Percentiles rank a stretch among this genome's conserved stretches.
Evolutionary conservation across 192 early-diverging fungal species (phyloP).

Genomic region (Backusella morwellensis): DNA sequence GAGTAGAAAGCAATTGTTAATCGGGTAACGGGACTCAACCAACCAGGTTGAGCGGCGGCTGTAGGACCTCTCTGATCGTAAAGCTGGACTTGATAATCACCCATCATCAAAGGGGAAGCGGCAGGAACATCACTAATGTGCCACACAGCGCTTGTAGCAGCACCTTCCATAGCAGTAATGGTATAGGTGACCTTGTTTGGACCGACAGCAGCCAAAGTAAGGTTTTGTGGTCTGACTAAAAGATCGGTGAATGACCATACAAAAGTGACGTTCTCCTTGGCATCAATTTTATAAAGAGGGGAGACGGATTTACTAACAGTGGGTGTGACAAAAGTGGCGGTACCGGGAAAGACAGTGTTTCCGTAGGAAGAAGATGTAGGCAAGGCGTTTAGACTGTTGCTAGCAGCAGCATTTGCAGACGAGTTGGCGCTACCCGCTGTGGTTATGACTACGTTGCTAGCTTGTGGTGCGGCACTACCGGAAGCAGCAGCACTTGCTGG

Average conservation of each 20-base stretch:
- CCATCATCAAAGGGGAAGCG: constrained; percentile 33
- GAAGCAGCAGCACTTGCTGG: not conserved
- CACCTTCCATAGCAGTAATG: constrained; percentile 22
- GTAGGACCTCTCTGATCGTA: constrained; percentile 37
- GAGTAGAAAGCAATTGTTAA: constrained; percentile 36
- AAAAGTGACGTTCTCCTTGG: constrained; percentile 37
- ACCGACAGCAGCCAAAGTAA: constrained; percentile 31
- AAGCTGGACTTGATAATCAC: constrained; percentile 32
- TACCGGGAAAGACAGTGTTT: constrained; percentile 21
- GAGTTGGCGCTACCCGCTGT: not conserved
- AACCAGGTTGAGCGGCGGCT: constrained; percentile 24
- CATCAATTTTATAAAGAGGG: constrained; percentile 26
- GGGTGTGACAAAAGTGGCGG: constrained; percentile 23
- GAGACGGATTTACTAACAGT: constrained; percentile 29
- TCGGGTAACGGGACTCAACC: constrained; percentile 21
- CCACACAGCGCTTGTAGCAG: constrained; percentile 33
- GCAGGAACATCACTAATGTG: constrained; percentile 19
- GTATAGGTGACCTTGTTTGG: constrained; percentile 25
- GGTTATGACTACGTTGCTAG: not conserved
- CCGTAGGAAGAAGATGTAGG: constrained; percentile 32
- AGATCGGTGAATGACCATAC: constrained; percentile 35
- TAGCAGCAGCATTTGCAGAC: not conserved
- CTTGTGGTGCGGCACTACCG: not conserved
- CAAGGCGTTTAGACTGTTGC: constrained; percentile 15
- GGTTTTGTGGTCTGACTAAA: constrained; percentile 24